A percentile compares a stretch with the other conserved stretches of the same genome.
Conservation (phyloP, 768 basidiomycete species). For the Astraeus odoratus region DNA sequence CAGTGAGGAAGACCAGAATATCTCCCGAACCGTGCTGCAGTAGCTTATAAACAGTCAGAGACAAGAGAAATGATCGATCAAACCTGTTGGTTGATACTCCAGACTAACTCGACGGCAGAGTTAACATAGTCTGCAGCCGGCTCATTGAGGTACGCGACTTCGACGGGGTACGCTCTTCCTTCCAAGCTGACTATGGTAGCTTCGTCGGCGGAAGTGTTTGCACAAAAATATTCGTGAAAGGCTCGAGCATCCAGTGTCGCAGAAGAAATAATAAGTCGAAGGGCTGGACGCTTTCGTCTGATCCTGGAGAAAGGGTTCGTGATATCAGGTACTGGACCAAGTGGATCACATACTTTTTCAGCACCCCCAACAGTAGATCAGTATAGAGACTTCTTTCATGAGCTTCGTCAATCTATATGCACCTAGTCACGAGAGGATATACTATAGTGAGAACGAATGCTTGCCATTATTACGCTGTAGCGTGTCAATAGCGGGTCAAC, state of each 20-base stretch:
- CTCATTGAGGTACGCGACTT: conserved; percentile 80
- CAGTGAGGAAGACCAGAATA: conserved; percentile 90
- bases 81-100: conserved; percentile 79
- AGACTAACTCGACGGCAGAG: conserved; percentile 75
- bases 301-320: conserved; percentile 47
- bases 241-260: conserved; percentile 92
- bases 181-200: conserved; percentile 85
- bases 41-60: not conserved
- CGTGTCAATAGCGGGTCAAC: conserved; percentile 87
- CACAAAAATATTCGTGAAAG: conserved; percentile 85
- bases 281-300: conserved; percentile 80
- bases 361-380: conserved; percentile 81
- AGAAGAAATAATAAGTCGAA: conserved; percentile 90
- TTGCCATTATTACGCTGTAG: conserved; percentile 93
- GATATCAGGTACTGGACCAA: conserved; percentile 2
- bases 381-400: conserved; percentile 97
- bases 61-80: conserved; percentile 6
- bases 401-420: conserved; percentile 84
- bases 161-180: conserved; percentile 92
- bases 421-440: not conserved
- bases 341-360: conserved; percentile 69
- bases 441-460: conserved; percentile 11
- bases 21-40: conserved; percentile 77
- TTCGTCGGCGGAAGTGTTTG: conserved; percentile 53
- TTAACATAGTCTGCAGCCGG: conserved; percentile 75